A percentile compares a stretch with the other conserved stretches of the same genome.
These are phyloP conservation scores for Ogataea salicorniae DNA, from an alignment of 805 yeast genomes.

Conservation along the genomic window DNA sequence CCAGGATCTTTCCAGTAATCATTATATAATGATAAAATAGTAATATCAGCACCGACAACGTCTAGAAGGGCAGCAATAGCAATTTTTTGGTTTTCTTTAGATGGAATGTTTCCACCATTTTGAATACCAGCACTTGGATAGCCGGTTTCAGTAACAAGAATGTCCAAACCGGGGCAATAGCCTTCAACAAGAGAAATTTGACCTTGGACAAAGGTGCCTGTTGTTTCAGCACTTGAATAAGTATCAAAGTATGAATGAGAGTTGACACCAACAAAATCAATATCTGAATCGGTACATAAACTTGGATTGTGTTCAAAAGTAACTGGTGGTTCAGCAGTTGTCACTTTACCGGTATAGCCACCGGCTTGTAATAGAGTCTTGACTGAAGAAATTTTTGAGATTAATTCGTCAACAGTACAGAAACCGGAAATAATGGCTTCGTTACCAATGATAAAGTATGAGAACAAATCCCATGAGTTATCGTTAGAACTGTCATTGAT, in stretches of 20 bases:
- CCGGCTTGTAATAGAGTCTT: slow-evolving; percentile 52
- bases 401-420: slow-evolving; percentile 56
- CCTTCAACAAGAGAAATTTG: slow-evolving; percentile 53
- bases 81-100: slow-evolving; percentile 58
- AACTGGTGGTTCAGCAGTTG: slow-evolving; percentile 90
- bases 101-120: slow-evolving; percentile 73
- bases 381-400: slow-evolving; percentile 59
- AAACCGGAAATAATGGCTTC: slow-evolving; percentile 73
- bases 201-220: slow-evolving; percentile 66
- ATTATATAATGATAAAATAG: slow-evolving; percentile 73
- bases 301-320: slow-evolving; percentile 56
- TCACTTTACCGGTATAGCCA: slow-evolving; percentile 72
- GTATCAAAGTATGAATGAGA: slow-evolving; percentile 82
- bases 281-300: slow-evolving; percentile 62
- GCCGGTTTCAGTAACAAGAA: slow-evolving; percentile 80
- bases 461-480: slow-evolving; percentile 68
- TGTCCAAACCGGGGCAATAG: slow-evolving; percentile 51
- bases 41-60: slow-evolving; percentile 52
- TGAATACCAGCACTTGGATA: slow-evolving; percentile 72
- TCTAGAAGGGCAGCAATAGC: slow-evolving; percentile 65
- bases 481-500: slow-evolving; percentile 35
- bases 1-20: slow-evolving; percentile 90
- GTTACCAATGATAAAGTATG: slow-evolving; percentile 77
- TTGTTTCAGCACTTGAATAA: slow-evolving; percentile 51
- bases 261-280: slow-evolving; percentile 83